Conservation (phyloP, 257 asterid genomes). For the Ballota nigra region DNA sequence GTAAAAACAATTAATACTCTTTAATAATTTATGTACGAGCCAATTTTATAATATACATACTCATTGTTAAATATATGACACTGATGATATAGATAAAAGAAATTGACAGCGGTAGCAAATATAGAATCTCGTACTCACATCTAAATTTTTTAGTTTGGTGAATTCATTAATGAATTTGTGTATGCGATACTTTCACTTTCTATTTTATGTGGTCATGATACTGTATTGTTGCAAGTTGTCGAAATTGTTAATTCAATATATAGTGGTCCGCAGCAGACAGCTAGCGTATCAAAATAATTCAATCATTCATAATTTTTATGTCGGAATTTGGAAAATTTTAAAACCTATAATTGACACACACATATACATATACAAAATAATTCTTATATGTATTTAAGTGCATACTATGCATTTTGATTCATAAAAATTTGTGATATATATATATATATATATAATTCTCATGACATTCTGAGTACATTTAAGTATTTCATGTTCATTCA, state of each 20-base stretch:
- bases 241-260: slow-evolving; percentile 7
- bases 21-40: too few species aligned
- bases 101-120: too few species aligned
- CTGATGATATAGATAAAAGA: too few species aligned
- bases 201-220: neutral
- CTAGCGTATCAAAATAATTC: slow-evolving; percentile 21
- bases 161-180: neutral
- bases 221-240: slow-evolving; percentile 17
- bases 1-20: too few species aligned
- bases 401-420: too few species aligned
- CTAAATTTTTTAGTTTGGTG: neutral
- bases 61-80: too few species aligned
- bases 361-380: neutral
- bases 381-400: too few species aligned
- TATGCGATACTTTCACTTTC: neutral
- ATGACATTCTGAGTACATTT: too few species aligned
- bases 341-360: neutral
- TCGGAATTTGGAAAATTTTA: neutral
- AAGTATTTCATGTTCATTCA: too few species aligned
- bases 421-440: too few species aligned
- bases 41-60: too few species aligned
- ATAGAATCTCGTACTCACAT: neutral
- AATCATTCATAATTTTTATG: slow-evolving; percentile 18
- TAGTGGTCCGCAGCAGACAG: slow-evolving; percentile 32
- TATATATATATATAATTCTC: too few species aligned